phyloP scores from a whole-genome alignment of 1,284 basidiomycete species.

The Cutaneotrichosporon sp. region DNA sequence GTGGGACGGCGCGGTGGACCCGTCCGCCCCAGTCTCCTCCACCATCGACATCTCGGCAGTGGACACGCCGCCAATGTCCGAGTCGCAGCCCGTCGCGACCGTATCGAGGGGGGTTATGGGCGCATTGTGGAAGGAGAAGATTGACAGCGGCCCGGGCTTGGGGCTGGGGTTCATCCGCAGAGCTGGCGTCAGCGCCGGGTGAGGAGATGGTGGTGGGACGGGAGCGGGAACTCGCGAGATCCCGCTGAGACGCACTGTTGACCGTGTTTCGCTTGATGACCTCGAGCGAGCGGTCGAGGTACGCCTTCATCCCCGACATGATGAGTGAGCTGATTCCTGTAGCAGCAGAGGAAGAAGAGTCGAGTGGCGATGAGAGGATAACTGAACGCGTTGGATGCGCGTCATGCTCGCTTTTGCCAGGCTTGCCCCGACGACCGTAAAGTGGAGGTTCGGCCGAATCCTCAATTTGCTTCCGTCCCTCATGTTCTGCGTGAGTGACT shows the following conservation, averaged over 20 bases:
- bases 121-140: conserved; percentile 39
- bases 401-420: too few species aligned
- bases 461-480: too few species aligned
- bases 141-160: conserved; percentile 28
- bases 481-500: too few species aligned
- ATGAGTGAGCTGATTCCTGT: neutral
- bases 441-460: too few species aligned
- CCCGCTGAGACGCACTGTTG: conserved; percentile 29
- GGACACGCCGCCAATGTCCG: conserved; percentile 50
- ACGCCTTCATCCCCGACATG: conserved; percentile 36
- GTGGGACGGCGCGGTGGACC: conserved; percentile 26
- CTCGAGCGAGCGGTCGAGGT: conserved; percentile 44
- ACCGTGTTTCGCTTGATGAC: conserved; percentile 41
- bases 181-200: conserved; percentile 26
- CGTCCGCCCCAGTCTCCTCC: neutral
- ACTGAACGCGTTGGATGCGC: too few species aligned
- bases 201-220: neutral
- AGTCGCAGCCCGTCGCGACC: conserved; percentile 45
- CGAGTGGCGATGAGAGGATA: neutral
- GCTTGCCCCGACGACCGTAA: too few species aligned
- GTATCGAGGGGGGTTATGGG: conserved; percentile 24
- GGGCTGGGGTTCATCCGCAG: conserved; percentile 38
- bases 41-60: conserved; percentile 40
- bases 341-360: neutral
- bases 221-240: neutral